Evolutionary conservation across 495 filamentous ascomycete species (phyloP), one percentile per base, ranked within the genome.

Genomic region (Aspergillus leporis): DNA sequence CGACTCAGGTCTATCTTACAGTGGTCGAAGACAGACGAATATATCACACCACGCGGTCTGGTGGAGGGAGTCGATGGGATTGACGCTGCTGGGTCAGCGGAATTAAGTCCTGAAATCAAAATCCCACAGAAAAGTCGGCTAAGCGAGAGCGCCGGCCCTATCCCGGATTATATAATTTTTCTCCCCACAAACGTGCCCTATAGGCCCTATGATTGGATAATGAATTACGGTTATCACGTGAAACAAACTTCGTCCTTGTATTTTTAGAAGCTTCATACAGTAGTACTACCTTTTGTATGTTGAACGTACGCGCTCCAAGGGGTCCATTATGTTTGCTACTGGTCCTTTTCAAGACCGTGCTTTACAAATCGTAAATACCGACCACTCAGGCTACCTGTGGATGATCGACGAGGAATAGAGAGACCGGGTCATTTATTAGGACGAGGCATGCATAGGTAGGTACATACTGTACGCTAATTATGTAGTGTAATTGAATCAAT

Each of bases 51-150:
- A 71, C 70, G 68, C 69, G 70, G 65, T 71, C 65, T 66, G 45
- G 71, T 59, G 64, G 74, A 70, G 69, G 64, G 63, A 70, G 72
- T 77, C 71, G 67, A 67, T 57, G 60, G 56, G 60, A 65, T 68
- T 71, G 58, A 66, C 67, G 67, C 65, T 64, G 58, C 66, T 70
- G 64, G 67, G 66, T 74, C 70, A 64, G 66, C 71, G 66, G 69
- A 65, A 61, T n/a, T 60, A 70, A 61, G 59, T 68, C 66, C 68
- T 66, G 63, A 68, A 75, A 73, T 64, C 64, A 34, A 75, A 75
- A 78, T 74, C 75, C 75, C 75, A 78, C 75, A 78, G 70, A 77
- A 78, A 78, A 76, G 58, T 74, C 65, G 70, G 71, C 74, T 80
- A 80, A 80, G 77, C 77, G 77, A 80, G 73, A 47, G 61, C 68